Evolutionary conservation across 225 moss, liverwort and hornwort species (phyloP).

Genomic region (Polytrichum commune): DNA sequence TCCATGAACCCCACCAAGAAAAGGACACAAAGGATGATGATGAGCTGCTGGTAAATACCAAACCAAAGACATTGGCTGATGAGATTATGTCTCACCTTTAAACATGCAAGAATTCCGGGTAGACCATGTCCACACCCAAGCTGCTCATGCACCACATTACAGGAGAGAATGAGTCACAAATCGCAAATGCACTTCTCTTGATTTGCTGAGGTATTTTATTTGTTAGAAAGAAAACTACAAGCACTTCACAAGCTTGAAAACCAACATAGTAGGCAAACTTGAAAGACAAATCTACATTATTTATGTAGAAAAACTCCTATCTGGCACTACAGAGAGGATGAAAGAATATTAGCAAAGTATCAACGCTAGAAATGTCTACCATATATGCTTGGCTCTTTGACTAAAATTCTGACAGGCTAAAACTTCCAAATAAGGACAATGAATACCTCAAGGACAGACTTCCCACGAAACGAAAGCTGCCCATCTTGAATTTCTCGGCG

Average conservation of each 20-base stretch:
- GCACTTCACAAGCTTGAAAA: too few species aligned
- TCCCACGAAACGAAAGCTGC: slow-evolving; percentile 83
- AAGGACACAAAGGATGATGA: too few species aligned
- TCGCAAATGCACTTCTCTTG: neutral
- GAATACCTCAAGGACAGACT: slow-evolving; percentile 89
- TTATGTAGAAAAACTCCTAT: neutral
- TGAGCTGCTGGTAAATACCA: too few species aligned
- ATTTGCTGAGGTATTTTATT: neutral
- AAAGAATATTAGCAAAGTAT: too few species aligned
- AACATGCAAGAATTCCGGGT: slow-evolving; percentile 87
- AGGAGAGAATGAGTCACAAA: too few species aligned
- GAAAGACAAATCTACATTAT: neutral
- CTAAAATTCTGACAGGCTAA: too few species aligned
- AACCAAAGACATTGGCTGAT: neutral
- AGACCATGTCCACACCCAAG: slow-evolving; percentile 98
- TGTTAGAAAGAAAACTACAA: neutral
- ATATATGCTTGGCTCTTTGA: too few species aligned
- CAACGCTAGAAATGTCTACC: too few species aligned
- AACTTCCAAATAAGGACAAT: neutral
- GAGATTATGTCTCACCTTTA: slow-evolving; percentile 63
- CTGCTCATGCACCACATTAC: slow-evolving; percentile 32
- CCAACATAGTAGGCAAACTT: too few species aligned
- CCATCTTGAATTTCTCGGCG: slow-evolving; percentile 86
- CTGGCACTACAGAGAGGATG: slow-evolving; percentile 3
- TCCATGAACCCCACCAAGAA: too few species aligned